These are phyloP conservation scores for Butyriboletus loyo DNA, from an alignment of 768 basidiomycete species.

Conservation along the genomic window DNA sequence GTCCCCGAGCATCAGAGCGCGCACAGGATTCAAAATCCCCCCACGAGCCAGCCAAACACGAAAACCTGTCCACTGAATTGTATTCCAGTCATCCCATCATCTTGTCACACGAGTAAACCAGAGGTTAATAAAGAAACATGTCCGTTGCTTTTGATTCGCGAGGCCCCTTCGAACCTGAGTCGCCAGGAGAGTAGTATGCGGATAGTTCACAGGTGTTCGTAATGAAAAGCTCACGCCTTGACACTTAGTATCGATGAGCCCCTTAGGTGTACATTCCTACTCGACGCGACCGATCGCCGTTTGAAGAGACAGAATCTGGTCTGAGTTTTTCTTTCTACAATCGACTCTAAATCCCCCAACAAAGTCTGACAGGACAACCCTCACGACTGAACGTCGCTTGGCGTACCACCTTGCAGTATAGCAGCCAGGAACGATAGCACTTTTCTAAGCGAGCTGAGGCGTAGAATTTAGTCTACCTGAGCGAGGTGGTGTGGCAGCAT, in stretches of 20 bases:
- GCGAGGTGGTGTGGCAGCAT: too few relatives aligned
- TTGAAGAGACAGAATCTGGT: background rate
- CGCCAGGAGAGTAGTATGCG: background rate
- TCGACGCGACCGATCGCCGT: background rate
- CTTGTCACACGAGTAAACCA: background rate
- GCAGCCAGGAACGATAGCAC: background rate
- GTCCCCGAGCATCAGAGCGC: background rate
- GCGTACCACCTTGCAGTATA: too few relatives aligned
- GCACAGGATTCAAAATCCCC: background rate
- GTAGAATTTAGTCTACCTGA: too few relatives aligned
- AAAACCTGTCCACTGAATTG: background rate
- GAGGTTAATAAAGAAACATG: background rate
- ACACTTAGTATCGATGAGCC: background rate
- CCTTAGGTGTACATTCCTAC: background rate
- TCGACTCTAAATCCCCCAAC: too few relatives aligned
- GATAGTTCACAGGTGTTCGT: too few relatives aligned
- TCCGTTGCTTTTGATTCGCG: too few relatives aligned
- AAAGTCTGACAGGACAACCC: background rate
- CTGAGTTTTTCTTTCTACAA: too few relatives aligned
- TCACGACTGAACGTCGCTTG: too few relatives aligned
- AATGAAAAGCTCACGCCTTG: background rate
- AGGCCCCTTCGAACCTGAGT: background rate
- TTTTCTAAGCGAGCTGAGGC: too few relatives aligned
- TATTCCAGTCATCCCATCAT: constrained; percentile 3
- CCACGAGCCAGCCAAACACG: background rate